phyloP scores from a whole-genome alignment of 352 stramenopile genomes.

The Pythium insidiosum region DNA sequence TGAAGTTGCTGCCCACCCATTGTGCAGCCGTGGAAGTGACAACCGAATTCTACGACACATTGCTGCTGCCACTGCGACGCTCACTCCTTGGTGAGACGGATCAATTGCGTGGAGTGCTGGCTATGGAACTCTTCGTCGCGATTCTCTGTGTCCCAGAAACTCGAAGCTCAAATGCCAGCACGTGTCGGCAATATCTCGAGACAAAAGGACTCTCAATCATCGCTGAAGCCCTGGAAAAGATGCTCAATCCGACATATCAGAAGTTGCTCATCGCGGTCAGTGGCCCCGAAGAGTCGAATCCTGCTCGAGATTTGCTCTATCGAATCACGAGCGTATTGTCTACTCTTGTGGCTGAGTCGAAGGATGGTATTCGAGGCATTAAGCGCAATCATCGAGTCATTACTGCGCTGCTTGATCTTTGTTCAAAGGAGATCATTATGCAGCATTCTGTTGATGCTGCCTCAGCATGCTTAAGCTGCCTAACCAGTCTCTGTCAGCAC shows the following conservation, averaged over 20 bases:
- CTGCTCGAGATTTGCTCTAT: constrained; percentile 52
- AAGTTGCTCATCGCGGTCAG: constrained; percentile 39
- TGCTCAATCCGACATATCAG: constrained; percentile 62
- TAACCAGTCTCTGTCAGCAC: constrained; percentile 54
- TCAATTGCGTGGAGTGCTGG: constrained; percentile 67
- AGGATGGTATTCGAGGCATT: constrained; percentile 40
- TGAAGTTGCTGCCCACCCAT: constrained; percentile 44
- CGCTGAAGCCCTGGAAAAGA: constrained; percentile 53
- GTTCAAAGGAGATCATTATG: constrained; percentile 48
- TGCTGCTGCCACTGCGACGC: constrained; percentile 52
- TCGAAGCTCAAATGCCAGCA: constrained; percentile 36
- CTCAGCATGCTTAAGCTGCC: constrained; percentile 46
- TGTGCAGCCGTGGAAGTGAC: constrained; percentile 49
- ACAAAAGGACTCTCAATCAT: constrained; percentile 41
- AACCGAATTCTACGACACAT: constrained; percentile 40
- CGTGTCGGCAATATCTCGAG: constrained; percentile 50
- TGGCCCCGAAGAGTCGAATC: constrained; percentile 8
- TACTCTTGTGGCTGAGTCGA: constrained; percentile 26
- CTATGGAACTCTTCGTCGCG: constrained; percentile 57
- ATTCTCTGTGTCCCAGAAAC: constrained; percentile 41
- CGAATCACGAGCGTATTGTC: constrained; percentile 60
- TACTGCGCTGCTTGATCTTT: constrained; percentile 46
- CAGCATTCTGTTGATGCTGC: constrained; percentile 50
- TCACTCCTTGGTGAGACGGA: constrained; percentile 65
- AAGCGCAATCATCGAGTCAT: constrained; percentile 51